Evolutionary conservation across 2,329 filamentous ascomycete species (phyloP).

Genomic region (Beauveria sp.): DNA sequence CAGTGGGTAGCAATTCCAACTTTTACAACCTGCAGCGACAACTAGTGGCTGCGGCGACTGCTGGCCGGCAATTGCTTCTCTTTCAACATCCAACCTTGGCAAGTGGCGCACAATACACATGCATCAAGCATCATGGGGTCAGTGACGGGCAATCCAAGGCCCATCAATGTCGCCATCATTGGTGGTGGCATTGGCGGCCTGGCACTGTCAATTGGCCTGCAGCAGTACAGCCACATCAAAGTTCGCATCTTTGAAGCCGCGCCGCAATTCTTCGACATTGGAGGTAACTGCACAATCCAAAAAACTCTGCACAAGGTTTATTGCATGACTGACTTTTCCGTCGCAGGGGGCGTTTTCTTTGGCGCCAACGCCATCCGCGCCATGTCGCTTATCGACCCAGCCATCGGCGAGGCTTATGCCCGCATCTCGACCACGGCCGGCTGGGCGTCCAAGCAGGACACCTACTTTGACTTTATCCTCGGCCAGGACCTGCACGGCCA

Average conservation of each 20-base stretch:
- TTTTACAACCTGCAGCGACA: too few species aligned
- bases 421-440: constrained; percentile 26
- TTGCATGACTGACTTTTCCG: background rate
- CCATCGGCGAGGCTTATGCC: constrained; percentile 19
- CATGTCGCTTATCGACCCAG: constrained; percentile 27
- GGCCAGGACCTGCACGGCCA: constrained; percentile 2
- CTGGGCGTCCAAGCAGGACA: constrained; percentile 15
- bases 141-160: background rate
- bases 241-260: constrained; percentile 15
- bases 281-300: background rate
- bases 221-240: constrained; percentile 29
- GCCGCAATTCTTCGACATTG: constrained; percentile 8
- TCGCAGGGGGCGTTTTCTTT: constrained; percentile 34
- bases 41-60: background rate
- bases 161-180: constrained; percentile 31
- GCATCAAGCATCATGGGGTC: background rate
- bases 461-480: constrained; percentile 18
- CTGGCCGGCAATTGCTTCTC: background rate
- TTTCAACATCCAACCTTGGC: background rate
- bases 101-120: too few species aligned
- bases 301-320: too few species aligned
- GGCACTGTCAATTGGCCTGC: constrained; percentile 32
- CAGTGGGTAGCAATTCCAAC: too few species aligned
- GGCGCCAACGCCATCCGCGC: constrained; percentile 38
- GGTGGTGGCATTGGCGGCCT: constrained; percentile 42